Evolutionary conservation across 1,284 basidiomycete species (phyloP).

Genomic region (Irpex sp.): DNA sequence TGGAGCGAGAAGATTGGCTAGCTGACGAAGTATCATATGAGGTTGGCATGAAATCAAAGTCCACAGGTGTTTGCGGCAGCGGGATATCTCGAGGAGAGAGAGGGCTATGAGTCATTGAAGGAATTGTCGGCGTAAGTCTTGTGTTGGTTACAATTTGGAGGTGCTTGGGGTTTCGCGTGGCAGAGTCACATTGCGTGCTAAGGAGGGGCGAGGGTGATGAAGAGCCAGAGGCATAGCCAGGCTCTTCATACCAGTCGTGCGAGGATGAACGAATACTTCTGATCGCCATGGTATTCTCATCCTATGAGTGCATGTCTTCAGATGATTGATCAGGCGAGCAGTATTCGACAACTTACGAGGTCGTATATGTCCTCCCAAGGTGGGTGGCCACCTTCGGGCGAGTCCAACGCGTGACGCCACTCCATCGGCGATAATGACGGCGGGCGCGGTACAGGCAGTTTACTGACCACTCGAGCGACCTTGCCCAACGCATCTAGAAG

Average conservation of each 20-base stretch:
- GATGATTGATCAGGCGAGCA: neutral
- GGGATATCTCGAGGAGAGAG: neutral
- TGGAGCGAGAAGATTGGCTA: neutral
- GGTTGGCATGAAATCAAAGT: neutral
- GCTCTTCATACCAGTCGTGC: neutral
- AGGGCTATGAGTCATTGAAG: neutral
- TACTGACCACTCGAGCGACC: neutral
- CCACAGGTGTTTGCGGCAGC: neutral
- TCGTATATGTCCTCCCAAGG: neutral
- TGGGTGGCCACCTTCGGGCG: neutral
- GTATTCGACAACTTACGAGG: neutral
- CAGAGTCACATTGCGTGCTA: neutral
- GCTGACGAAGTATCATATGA: neutral
- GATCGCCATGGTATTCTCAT: neutral
- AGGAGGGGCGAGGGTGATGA: conserved; percentile 2
- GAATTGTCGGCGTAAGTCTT: neutral
- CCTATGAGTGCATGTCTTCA: neutral
- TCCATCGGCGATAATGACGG: conserved; percentile 2
- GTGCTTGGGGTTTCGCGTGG: conserved; percentile 1
- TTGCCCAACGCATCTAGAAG: conserved; percentile 9
- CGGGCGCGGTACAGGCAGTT: conserved; percentile 7
- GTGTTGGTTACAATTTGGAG: neutral
- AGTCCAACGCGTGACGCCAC: conserved; percentile 1
- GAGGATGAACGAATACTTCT: neutral
- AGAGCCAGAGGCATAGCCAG: conserved; percentile 5